A percentile compares a stretch with the other conserved stretches of the same genome.
Evolutionary conservation across 441 rosid genomes (phyloP).

Genomic region (Brassica hybrid): DNA sequence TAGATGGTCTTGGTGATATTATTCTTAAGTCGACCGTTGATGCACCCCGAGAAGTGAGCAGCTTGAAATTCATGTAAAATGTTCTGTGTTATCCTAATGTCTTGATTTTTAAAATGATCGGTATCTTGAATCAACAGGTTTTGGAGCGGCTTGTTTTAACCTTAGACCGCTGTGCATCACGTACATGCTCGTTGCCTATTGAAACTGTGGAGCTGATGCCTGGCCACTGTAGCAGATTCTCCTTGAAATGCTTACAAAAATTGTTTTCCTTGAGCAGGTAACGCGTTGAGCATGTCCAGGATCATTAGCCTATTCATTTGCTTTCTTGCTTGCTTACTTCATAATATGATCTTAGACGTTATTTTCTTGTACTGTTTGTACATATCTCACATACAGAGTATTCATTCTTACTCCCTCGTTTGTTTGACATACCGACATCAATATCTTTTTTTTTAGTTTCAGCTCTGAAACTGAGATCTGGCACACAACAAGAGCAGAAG

Average conservation of each 20-base stretch:
- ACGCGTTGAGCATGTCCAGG: constrained; percentile 20
- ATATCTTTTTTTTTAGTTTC: constrained; percentile 49
- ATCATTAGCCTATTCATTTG: constrained; percentile 22
- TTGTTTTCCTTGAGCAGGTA: constrained; percentile 93
- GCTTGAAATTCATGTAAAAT: constrained; percentile 34
- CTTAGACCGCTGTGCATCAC: constrained; percentile 98
- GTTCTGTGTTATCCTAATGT: constrained; percentile 14
- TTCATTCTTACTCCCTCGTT: constrained; percentile 3
- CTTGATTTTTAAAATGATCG: not conserved
- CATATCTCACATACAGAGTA: constrained; percentile 18
- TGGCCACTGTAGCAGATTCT: constrained; percentile 88
- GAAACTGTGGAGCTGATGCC: constrained; percentile 99
- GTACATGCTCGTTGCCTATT: constrained; percentile 93
- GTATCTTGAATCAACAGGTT: constrained; percentile 54
- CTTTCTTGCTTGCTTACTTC: constrained; percentile 17
- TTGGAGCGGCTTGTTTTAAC: constrained; percentile 84
- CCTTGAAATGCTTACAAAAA: constrained; percentile 85
- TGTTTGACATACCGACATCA: constrained; percentile 31
- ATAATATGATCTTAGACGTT: not conserved
- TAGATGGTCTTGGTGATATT: constrained; percentile 80
- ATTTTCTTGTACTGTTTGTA: not conserved
- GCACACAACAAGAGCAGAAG: constrained; percentile 71
- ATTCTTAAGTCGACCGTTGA: constrained; percentile 78
- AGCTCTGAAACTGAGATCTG: constrained; percentile 58
- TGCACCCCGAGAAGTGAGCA: constrained; percentile 83